Evolutionary conservation across 768 basidiomycete genomes (phyloP).

Genomic region (Boletellus sp.): DNA sequence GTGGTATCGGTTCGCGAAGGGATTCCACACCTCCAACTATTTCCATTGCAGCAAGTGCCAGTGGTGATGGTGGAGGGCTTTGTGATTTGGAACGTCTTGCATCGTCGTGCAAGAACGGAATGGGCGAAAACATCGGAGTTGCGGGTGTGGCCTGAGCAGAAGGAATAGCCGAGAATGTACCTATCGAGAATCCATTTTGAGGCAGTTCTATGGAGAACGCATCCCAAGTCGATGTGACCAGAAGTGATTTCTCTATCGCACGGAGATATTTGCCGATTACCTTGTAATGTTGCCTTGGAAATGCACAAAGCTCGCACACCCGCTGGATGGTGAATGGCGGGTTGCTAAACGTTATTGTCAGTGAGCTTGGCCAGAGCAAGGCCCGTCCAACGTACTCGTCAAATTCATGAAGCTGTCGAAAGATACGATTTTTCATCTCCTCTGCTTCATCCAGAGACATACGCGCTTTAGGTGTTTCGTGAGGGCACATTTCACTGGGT

Average conservation of each 20-base stretch:
- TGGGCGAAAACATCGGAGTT: slow-evolving; percentile 84
- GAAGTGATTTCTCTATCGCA: slow-evolving; percentile 75
- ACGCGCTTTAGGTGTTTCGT: slow-evolving; percentile 52
- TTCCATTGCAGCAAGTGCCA: slow-evolving; percentile 45
- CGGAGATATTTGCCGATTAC: slow-evolving; percentile 84
- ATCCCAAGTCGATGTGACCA: slow-evolving; percentile 79
- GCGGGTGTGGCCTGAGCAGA: slow-evolving; percentile 56
- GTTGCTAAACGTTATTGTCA: slow-evolving; percentile 32
- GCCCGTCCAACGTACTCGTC: slow-evolving; percentile 52
- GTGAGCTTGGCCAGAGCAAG: not conserved
- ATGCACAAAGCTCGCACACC: slow-evolving; percentile 73
- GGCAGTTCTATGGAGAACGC: slow-evolving; percentile 54
- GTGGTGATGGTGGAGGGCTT: slow-evolving; percentile 75
- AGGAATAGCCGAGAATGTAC: slow-evolving; percentile 40
- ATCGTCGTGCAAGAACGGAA: slow-evolving; percentile 82
- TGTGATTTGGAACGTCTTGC: slow-evolving; percentile 75
- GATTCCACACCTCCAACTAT: slow-evolving; percentile 33
- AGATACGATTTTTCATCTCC: slow-evolving; percentile 53
- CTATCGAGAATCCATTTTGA: slow-evolving; percentile 26
- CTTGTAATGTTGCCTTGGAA: slow-evolving; percentile 69
- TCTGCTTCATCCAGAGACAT: slow-evolving; percentile 62
- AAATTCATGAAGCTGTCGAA: slow-evolving; percentile 66
- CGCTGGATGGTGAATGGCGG: slow-evolving; percentile 91
- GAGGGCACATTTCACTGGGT: slow-evolving; percentile 44
- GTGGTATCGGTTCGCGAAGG: slow-evolving; percentile 34